A percentile compares a stretch with the other conserved stretches of the same genome.
Evolutionary conservation across 2,329 filamentous ascomycete genomes (phyloP).

Genomic region (Fusarium agapanthi): DNA sequence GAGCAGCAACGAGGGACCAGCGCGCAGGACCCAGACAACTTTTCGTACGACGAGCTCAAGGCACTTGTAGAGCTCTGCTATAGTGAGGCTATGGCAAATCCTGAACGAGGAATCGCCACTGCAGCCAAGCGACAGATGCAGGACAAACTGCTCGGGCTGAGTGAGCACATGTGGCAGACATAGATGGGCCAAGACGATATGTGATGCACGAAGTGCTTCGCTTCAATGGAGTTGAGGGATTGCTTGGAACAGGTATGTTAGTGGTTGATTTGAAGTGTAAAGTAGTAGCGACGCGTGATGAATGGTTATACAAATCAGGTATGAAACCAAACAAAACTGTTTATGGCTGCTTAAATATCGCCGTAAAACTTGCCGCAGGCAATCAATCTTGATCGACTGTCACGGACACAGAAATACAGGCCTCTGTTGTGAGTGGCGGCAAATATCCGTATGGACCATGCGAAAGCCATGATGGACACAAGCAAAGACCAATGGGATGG

Average conservation of each 20-base stretch:
- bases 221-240: conserved; percentile 21
- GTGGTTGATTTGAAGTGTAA: not conserved
- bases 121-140: conserved; percentile 75
- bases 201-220: not conserved
- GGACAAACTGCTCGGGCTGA: conserved; percentile 74
- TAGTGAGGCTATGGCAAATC: conserved; percentile 71
- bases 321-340: not conserved
- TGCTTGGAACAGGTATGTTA: conserved; percentile 9
- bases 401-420: not conserved
- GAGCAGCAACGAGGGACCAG: conserved; percentile 48
- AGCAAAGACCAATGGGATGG: not conserved
- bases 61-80: conserved; percentile 72
- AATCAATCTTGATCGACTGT: not conserved
- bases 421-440: not conserved
- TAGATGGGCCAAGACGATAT: conserved; percentile 6
- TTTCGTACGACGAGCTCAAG: conserved; percentile 73
- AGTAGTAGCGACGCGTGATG: conserved; percentile 5
- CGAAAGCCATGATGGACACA: not conserved
- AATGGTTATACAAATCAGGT: conserved; percentile 2
- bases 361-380: not conserved
- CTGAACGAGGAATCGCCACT: conserved; percentile 72
- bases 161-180: conserved; percentile 76
- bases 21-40: conserved; percentile 53
- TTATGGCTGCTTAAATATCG: not conserved
- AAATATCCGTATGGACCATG: conserved; percentile 2